phyloP scores from a whole-genome alignment of 1,284 basidiomycete genomes.

The Rhizopogon parksii region DNA sequence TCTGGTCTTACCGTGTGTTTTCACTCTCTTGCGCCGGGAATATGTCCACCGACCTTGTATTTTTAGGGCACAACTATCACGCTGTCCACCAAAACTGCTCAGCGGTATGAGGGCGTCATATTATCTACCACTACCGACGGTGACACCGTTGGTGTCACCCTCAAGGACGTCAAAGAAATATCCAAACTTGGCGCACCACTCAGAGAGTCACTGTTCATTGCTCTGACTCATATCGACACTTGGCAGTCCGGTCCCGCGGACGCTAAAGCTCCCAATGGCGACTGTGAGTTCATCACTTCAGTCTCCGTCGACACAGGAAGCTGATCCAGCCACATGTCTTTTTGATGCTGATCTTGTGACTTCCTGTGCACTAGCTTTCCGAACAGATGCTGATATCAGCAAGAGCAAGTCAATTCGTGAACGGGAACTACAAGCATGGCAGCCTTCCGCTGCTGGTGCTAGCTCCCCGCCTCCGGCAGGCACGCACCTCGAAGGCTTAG shows the following conservation, averaged over 20 bases:
- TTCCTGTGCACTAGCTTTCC: constrained; percentile 54
- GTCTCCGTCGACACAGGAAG: background rate
- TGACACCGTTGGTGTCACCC: constrained; percentile 62
- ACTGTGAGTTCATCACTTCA: constrained; percentile 39
- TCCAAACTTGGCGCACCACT: constrained; percentile 54
- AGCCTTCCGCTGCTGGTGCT: constrained; percentile 31
- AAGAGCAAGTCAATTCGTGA: constrained; percentile 52
- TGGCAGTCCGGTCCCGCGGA: constrained; percentile 72
- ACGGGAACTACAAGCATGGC: constrained; percentile 84
- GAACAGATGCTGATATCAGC: constrained; percentile 85
- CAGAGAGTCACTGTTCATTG: constrained; percentile 62
- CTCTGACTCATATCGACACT: constrained; percentile 60
- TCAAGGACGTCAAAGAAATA: constrained; percentile 70
- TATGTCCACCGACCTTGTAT: constrained; percentile 13
- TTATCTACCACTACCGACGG: constrained; percentile 54
- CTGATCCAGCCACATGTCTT: background rate
- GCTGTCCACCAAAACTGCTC: constrained; percentile 57
- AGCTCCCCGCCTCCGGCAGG: constrained; percentile 16
- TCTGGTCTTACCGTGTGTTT: constrained; percentile 57
- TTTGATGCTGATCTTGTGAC: constrained; percentile 12
- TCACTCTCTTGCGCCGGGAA: constrained; percentile 4
- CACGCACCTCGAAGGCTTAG: constrained; percentile 23
- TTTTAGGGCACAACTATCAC: constrained; percentile 67
- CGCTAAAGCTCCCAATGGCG: constrained; percentile 57
- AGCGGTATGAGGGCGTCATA: constrained; percentile 67